Evolutionary conservation across 78 protist species (phyloP).

Genomic region (Dictyostelium purpureum): DNA sequence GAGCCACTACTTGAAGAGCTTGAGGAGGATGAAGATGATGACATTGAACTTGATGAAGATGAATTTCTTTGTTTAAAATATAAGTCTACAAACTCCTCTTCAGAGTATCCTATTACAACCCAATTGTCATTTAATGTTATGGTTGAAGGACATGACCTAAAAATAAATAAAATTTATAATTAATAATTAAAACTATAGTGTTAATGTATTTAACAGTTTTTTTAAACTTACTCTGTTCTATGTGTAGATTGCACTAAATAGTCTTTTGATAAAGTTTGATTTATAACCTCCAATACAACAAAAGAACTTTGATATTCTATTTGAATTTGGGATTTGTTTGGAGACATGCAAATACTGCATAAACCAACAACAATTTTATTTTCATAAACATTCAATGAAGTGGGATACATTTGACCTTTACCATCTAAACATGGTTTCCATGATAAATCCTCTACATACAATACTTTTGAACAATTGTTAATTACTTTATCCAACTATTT

Average conservation of each 20-base stretch:
- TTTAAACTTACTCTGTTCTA: constrained; percentile 21
- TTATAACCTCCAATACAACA: constrained; percentile 1
- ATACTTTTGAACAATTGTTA: constrained; percentile 21
- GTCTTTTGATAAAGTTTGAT: background rate
- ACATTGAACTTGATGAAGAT: background rate
- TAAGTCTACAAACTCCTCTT: constrained; percentile 31
- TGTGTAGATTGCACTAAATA: background rate
- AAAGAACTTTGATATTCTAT: constrained; percentile 48
- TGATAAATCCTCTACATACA: background rate
- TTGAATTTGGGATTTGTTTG: background rate
- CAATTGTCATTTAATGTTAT: constrained; percentile 43
- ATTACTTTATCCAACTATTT: background rate
- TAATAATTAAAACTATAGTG: background rate
- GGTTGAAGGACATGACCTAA: constrained; percentile 54
- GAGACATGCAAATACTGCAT: constrained; percentile 67
- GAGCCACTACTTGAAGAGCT: background rate
- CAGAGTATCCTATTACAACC: constrained; percentile 37
- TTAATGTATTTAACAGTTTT: background rate
- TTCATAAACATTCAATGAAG: constrained; percentile 7
- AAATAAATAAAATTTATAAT: background rate
- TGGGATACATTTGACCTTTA: constrained; percentile 60
- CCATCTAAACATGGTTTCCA: constrained; percentile 31
- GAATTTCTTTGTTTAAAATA: background rate
- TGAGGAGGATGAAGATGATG: background rate
- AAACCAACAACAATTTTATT: background rate